Conservation (phyloP, 257 asterid genomes). For the Mitragyna speciosa region DNA sequence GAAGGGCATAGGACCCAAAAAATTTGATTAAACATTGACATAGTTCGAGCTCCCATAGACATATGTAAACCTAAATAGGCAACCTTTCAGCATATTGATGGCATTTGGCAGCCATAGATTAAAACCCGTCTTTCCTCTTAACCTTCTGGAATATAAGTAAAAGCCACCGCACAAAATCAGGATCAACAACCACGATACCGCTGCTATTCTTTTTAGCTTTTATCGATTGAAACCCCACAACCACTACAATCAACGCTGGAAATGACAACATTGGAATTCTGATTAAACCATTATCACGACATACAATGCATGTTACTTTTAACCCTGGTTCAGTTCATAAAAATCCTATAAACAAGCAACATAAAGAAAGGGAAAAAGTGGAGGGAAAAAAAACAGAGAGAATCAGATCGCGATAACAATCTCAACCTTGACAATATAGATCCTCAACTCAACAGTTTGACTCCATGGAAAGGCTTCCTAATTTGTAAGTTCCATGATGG, state of each 20-base stretch:
- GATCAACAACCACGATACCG: not conserved
- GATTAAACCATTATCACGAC: not conserved
- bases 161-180: not conserved
- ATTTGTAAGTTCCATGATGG: constrained; percentile 74
- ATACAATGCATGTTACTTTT: not conserved
- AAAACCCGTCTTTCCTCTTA: no score
- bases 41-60: no score
- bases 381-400: not conserved
- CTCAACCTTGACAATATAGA: not conserved
- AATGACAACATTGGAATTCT: not conserved
- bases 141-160: no score
- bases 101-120: no score
- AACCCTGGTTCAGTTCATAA: not conserved
- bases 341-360: not conserved
- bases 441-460: not conserved
- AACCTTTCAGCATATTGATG: no score
- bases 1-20: no score
- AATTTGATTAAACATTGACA: no score
- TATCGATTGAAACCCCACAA: not conserved
- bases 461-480: constrained; percentile 24
- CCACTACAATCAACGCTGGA: not conserved
- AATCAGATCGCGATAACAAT: not conserved
- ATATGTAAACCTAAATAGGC: no score
- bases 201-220: no score
- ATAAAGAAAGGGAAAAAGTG: not conserved